phyloP scores from a whole-genome alignment of 2,329 filamentous ascomycete genomes.

The Paecilomyces fulvus region DNA sequence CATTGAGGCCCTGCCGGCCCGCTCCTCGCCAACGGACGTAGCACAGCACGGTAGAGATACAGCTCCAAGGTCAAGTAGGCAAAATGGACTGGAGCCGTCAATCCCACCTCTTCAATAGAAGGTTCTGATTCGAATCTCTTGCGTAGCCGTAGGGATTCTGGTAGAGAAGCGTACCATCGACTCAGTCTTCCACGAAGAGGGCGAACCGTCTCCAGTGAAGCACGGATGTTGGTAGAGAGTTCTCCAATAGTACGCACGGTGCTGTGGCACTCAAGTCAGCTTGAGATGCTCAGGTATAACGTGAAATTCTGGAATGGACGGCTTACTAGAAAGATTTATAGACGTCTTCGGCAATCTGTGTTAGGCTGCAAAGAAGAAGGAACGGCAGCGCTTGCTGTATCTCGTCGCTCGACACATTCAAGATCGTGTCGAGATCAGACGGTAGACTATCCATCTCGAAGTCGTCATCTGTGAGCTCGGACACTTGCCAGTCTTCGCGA shows the following conservation, averaged over 20 bases:
- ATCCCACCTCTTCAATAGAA: slow-evolving; percentile 4
- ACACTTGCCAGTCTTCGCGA: slow-evolving; percentile 27
- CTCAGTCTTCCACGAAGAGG: slow-evolving; percentile 20
- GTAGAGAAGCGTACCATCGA: slow-evolving; percentile 21
- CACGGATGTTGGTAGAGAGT: slow-evolving; percentile 20
- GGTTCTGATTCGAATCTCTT: slow-evolving; percentile 17
- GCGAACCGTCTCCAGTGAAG: slow-evolving; percentile 20
- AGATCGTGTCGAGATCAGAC: neutral
- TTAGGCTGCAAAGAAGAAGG: slow-evolving; percentile 18
- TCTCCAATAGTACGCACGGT: slow-evolving; percentile 22
- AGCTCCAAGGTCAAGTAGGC: slow-evolving; percentile 29
- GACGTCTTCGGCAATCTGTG: slow-evolving; percentile 22
- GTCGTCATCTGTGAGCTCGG: slow-evolving; percentile 20
- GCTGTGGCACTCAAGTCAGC: slow-evolving; percentile 6
- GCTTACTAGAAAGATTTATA: slow-evolving; percentile 24
- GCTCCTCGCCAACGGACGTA: slow-evolving; percentile 15
- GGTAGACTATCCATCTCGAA: slow-evolving; percentile 16
- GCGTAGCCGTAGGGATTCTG: slow-evolving; percentile 18
- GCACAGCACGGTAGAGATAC: slow-evolving; percentile 26
- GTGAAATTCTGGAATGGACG: neutral
- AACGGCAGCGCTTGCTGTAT: slow-evolving; percentile 19
- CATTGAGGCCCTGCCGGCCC: slow-evolving; percentile 16
- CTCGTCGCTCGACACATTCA: slow-evolving; percentile 6
- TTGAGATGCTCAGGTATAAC: neutral
- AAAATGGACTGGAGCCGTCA: slow-evolving; percentile 22